Evolutionary conservation across 805 yeast species (phyloP).

Genomic region (Cephaloascus albidus): DNA sequence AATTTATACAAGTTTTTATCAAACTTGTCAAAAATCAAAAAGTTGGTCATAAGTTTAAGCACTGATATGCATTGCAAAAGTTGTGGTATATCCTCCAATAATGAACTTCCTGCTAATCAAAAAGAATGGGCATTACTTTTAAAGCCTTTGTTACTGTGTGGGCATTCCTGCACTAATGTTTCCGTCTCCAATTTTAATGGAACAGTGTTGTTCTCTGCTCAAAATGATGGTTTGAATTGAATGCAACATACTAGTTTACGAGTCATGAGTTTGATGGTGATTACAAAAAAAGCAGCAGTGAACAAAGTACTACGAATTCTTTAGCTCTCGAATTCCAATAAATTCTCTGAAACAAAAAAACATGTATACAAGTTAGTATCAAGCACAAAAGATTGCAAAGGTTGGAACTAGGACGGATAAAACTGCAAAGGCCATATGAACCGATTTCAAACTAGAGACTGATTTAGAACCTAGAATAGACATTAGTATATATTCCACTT

Average conservation of each 20-base stretch:
- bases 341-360: too few species aligned
- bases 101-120: not conserved
- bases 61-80: constrained; percentile 18
- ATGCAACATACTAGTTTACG: too few species aligned
- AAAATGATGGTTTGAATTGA: too few species aligned
- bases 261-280: too few species aligned
- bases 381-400: not conserved
- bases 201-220: not conserved
- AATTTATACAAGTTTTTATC: constrained; percentile 5
- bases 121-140: constrained; percentile 12
- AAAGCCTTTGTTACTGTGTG: constrained; percentile 17
- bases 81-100: constrained; percentile 14
- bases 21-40: constrained; percentile 11
- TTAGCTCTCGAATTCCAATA: too few species aligned
- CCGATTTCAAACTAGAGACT: not conserved
- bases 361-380: too few species aligned
- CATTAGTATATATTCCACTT: too few species aligned
- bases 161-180: not conserved
- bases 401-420: not conserved
- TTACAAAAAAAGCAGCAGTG: too few species aligned
- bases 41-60: constrained; percentile 14
- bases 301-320: too few species aligned
- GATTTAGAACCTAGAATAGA: not conserved
- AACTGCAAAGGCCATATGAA: not conserved
- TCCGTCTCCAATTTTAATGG: not conserved